Percentiles rank a stretch among this genome's conserved stretches.
phyloP scores from a whole-genome alignment of 2,329 filamentous ascomycete species.

The Trichoderma asperellum region DNA sequence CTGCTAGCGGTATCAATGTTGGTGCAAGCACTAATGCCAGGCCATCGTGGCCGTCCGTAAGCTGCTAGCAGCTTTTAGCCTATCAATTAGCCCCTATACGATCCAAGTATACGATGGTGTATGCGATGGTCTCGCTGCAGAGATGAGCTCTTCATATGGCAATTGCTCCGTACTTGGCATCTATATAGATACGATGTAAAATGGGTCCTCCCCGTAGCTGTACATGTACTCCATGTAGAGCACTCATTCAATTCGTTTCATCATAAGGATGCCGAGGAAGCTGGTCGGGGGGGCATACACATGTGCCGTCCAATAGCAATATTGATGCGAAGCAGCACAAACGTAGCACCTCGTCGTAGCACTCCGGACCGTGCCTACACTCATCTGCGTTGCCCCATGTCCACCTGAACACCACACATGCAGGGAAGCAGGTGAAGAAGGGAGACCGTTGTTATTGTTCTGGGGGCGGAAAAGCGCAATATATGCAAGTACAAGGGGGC shows the following conservation, averaged over 20 bases:
- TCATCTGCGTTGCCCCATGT: conserved; percentile 6
- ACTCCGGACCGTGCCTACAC: not conserved
- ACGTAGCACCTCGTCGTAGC: not conserved
- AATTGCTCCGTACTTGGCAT: not conserved
- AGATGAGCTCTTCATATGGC: not conserved
- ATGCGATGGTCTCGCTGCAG: not conserved
- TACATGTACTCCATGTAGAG: not conserved
- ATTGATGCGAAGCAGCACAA: not conserved
- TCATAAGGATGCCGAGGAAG: not conserved
- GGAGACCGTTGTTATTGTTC: conserved; percentile 1
- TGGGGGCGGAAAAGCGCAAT: conserved; percentile 14
- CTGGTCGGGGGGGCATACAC: not conserved
- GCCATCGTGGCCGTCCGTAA: not conserved
- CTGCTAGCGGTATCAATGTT: not conserved
- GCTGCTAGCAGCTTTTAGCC: conserved; percentile 3
- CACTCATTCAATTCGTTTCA: not conserved
- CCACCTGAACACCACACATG: conserved; percentile 15
- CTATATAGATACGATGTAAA: not conserved
- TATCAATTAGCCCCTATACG: not conserved
- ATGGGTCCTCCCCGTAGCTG: not conserved
- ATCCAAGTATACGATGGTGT: not conserved
- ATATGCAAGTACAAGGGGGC: conserved; percentile 20
- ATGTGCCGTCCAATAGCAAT: not conserved
- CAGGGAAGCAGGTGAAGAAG: conserved; percentile 21
- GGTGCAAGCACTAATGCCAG: not conserved